Evolutionary conservation across 306 rosid genomes (phyloP), one percentile per base, ranked within the genome.

Genomic region (Vachellia collinsii): DNA sequence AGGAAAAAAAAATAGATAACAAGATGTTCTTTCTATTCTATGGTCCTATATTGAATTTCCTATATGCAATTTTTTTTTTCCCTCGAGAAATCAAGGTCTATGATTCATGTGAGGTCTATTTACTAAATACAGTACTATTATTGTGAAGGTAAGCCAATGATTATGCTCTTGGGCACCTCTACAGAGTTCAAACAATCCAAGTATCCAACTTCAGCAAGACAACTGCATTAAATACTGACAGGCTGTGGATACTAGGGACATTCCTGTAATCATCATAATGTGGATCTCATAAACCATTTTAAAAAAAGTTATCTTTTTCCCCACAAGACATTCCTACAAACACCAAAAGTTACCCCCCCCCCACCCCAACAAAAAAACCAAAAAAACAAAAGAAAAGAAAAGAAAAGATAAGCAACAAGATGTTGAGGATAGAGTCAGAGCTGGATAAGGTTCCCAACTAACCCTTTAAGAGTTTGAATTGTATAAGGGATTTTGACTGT

Each of bases 231-330:
- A 53, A 10, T 43, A 47, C 13, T 29, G 29, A 63, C 72, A 43
- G 71, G 71, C 46, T 79, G 86, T 75, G 43, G 69, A 81, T 51
- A 54, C 0, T 29, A 29, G 25, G n/a, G 11, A n/a, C 86, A 76
- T 75, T 76, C 81, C 77, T 46, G 43, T 75, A 56, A 79, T 82
- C 63, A 82, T 82, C 53, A 63, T 76, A 64, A 79, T 20, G 81
- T 75, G 77, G 82, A 77, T 16, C 67, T 82, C 86, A 64, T 51
- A 4, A 74, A 68, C 39, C 66, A 68, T n/a, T 64, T 38, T 48
- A 58, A 38, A 29, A 54, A 53, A 20, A n/a, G 29, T 0, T 51
- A 6, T 51, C 22, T 6, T 51, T 51, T 20, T 0, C 29, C 22
- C 58, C 22, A 5, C 22, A 16, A 17, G 61, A 54, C 11, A n/a